These are phyloP conservation scores for Ochromonas danica DNA, from an alignment of 108 stramenopile genomes.

Conservation along the genomic window DNA sequence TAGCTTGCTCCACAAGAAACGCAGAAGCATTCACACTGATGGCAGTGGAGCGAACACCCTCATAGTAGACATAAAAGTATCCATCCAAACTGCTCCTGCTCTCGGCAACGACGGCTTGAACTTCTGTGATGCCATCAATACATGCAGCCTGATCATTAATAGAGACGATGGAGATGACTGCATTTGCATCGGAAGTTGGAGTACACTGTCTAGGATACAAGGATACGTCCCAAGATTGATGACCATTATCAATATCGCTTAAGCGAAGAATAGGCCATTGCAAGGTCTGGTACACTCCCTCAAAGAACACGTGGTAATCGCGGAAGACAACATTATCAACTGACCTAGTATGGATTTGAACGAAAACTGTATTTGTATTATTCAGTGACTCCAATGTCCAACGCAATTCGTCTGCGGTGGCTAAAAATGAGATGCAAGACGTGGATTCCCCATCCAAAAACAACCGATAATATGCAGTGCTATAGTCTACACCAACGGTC, in stretches of 20 bases:
- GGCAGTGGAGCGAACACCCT: conserved; percentile 8
- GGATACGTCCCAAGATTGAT: background rate
- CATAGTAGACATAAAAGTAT: conserved; percentile 37
- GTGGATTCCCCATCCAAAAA: background rate
- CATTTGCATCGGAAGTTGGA: conserved; percentile 4
- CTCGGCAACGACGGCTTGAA: conserved; percentile 47
- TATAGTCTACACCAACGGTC: background rate
- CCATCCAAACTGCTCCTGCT: conserved; percentile 35
- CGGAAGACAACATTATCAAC: background rate
- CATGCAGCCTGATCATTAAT: conserved; percentile 34
- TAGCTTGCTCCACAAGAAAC: background rate
- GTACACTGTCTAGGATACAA: background rate
- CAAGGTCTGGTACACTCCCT: background rate
- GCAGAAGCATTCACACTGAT: conserved; percentile 35
- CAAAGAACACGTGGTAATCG: conserved; percentile 12
- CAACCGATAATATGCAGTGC: background rate
- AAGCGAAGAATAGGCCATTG: conserved; percentile 16
- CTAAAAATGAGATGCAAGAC: background rate
- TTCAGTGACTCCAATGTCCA: background rate
- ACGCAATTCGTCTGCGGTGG: background rate
- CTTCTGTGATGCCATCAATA: conserved; percentile 35
- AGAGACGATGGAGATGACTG: conserved; percentile 19
- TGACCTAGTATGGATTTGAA: background rate
- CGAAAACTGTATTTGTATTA: background rate
- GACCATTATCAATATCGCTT: conserved; percentile 6